phyloP scores from a whole-genome alignment of 148 eudicot genomes.

The Hydrangea macrophylla region DNA sequence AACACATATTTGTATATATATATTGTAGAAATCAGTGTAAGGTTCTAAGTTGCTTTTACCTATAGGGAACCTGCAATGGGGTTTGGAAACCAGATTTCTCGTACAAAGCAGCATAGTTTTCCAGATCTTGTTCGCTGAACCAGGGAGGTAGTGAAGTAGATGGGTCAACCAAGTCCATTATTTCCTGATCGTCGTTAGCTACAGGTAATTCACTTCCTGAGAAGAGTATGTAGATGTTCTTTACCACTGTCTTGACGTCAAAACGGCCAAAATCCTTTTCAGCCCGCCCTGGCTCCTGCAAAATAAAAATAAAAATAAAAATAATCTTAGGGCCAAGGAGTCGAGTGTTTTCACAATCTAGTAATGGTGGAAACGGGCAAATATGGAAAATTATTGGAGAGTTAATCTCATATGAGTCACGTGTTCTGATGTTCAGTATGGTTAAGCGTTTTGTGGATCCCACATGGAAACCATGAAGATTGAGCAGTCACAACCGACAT shows the following conservation, averaged over 20 bases:
- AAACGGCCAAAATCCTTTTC: slow-evolving; percentile 38
- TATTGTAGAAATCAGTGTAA: too few relatives aligned
- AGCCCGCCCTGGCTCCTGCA: slow-evolving; percentile 42
- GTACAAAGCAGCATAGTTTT: slow-evolving; percentile 28
- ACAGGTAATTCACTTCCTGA: slow-evolving; percentile 35
- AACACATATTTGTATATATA: too few relatives aligned
- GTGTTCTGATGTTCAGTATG: too few relatives aligned
- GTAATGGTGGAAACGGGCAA: too few relatives aligned
- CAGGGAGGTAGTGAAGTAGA: slow-evolving; percentile 31
- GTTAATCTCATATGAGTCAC: too few relatives aligned
- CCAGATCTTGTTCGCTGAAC: slow-evolving; percentile 42
- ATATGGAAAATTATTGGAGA: too few relatives aligned
- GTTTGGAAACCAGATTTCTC: slow-evolving; percentile 43
- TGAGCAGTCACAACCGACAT: too few relatives aligned
- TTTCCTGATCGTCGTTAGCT: slow-evolving; percentile 30
- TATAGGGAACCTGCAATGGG: slow-evolving; percentile 41
- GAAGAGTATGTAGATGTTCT: slow-evolving; percentile 36
- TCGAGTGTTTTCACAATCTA: too few relatives aligned
- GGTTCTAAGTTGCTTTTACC: slow-evolving; percentile 26
- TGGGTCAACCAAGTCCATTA: slow-evolving; percentile 42
- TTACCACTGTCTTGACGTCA: slow-evolving; percentile 33
- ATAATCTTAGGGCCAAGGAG: too few relatives aligned
- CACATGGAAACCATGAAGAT: too few relatives aligned
- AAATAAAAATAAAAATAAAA: too few relatives aligned
- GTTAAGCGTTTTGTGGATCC: too few relatives aligned